A percentile compares a stretch with the other conserved stretches of the same genome.
These are phyloP conservation scores for Ambrosia artemisiifolia DNA, from an alignment of 129 eudicot genomes.

Conservation along the genomic window DNA sequence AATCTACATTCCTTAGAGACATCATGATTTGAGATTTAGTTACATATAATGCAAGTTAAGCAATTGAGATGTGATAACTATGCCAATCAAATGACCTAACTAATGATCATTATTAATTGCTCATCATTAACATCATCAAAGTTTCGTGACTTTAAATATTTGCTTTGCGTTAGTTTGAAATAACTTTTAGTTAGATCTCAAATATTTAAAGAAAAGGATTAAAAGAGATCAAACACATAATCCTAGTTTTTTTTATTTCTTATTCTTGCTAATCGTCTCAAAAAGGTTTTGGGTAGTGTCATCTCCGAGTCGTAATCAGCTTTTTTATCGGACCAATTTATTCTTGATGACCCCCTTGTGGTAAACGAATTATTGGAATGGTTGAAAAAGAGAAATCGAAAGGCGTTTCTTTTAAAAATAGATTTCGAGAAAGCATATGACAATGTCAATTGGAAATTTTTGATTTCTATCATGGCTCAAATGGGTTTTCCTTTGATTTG, in stretches of 20 bases:
- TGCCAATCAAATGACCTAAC: conserved; percentile 32
- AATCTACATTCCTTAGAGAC: conserved; percentile 12
- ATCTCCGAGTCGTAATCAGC: no score
- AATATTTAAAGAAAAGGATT: background rate
- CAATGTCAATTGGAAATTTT: no score
- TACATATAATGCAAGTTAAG: conserved; percentile 14
- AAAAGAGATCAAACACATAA: background rate
- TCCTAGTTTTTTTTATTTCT: background rate
- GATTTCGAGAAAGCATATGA: no score
- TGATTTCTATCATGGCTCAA: no score
- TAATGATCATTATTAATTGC: conserved; percentile 15
- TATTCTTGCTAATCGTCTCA: no score
- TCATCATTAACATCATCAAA: conserved; percentile 26
- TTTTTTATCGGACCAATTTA: no score
- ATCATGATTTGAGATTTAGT: conserved; percentile 16
- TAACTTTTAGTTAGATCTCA: background rate
- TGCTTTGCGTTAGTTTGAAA: background rate
- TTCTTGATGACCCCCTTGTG: no score
- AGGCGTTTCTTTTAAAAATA: no score
- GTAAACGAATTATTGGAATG: no score
- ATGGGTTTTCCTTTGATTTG: no score
- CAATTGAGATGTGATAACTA: conserved; percentile 28
- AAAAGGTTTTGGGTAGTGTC: no score
- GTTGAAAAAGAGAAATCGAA: no score
- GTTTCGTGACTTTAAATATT: background rate